Conservation (phyloP, 2,329 filamentous ascomycete genomes). For the Fusarium metavorans region DNA sequence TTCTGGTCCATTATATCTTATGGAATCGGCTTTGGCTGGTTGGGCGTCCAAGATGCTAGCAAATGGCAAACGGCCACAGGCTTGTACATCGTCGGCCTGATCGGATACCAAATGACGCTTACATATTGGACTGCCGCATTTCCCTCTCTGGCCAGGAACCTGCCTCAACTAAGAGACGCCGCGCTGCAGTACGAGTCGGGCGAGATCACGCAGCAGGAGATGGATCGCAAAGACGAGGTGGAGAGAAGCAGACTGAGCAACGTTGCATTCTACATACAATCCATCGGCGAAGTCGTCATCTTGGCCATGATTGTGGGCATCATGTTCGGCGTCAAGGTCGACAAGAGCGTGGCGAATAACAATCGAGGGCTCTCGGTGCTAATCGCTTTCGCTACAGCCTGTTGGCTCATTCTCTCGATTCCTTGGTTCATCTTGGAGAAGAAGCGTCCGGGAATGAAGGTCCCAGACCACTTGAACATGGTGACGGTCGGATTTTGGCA, state of each 20-base stretch:
- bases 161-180: constrained; percentile 49
- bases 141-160: constrained; percentile 54
- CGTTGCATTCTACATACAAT: constrained; percentile 73
- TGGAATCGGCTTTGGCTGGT: constrained; percentile 74
- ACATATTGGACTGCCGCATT: constrained; percentile 77
- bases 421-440: constrained; percentile 78
- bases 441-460: constrained; percentile 66
- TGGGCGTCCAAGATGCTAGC: constrained; percentile 70
- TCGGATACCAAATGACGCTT: constrained; percentile 74
- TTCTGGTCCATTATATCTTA: constrained; percentile 71
- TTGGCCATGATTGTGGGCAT: constrained; percentile 74
- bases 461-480: constrained; percentile 57
- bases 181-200: constrained; percentile 51
- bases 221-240: constrained; percentile 71
- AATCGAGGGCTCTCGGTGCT: constrained; percentile 75
- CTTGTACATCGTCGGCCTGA: constrained; percentile 74
- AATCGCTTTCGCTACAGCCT: constrained; percentile 73
- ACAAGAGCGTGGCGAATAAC: constrained; percentile 69
- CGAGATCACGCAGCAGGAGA: constrained; percentile 67
- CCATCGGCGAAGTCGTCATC: constrained; percentile 70
- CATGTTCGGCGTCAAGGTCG: constrained; percentile 70
- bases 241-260: constrained; percentile 74
- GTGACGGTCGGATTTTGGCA: constrained; percentile 73
- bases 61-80: constrained; percentile 72
- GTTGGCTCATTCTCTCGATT: constrained; percentile 72